Evolutionary conservation across 2,329 filamentous ascomycete genomes (phyloP), one percentile per base, ranked within the genome.

Genomic region (Aspergillus melleus): DNA sequence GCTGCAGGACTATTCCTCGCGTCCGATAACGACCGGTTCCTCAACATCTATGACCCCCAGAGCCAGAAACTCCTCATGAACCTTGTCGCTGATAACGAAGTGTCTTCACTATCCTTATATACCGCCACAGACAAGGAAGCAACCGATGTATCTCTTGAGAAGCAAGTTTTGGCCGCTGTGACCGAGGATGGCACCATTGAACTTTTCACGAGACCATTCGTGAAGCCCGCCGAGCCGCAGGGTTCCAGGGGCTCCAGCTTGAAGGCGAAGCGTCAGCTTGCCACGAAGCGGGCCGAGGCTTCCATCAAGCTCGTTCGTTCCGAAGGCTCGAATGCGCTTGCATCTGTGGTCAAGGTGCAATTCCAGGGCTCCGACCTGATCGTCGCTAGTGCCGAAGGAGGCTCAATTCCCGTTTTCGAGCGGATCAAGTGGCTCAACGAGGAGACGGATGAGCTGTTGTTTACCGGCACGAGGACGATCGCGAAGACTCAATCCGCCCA

Each of bases 321-420:
- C n/a, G 77, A 78, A 32, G 72, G 70, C 11, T 73, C 72, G n/a
- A 68, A 71, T 49, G 72, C 72, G 19, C 66, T 69, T 22, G 77
- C 82, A 12, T 73, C 78, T 1, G 72, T 82, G 6, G 71, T 81
- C 9, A 75, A 78, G 57, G 76, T 76, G 6, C 71, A 73, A 9
- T 78, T 84, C 64, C 74, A 80, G 52, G 79, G 77, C 4, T 71
- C 77, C 9, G 77, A 81, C 39, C 68, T 84, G 20, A 65, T 81
- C 14, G 62, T 83, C 58, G 81, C 76, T 5, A 83, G 80, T 70
- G 75, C 77, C 2, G 80, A 83, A 61, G 79, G 79, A 55, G 81
- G 80, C 55, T 76, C 81, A n/a, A 77, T 80, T 54, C 72, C 81
- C 19, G 71, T 78, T 2, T 84, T 84, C 63, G 80, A 83, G 64